Evolutionary conservation across 139 green algal genomes (phyloP), one percentile per base, ranked within the genome.

Genomic region (Closterium sp.): DNA sequence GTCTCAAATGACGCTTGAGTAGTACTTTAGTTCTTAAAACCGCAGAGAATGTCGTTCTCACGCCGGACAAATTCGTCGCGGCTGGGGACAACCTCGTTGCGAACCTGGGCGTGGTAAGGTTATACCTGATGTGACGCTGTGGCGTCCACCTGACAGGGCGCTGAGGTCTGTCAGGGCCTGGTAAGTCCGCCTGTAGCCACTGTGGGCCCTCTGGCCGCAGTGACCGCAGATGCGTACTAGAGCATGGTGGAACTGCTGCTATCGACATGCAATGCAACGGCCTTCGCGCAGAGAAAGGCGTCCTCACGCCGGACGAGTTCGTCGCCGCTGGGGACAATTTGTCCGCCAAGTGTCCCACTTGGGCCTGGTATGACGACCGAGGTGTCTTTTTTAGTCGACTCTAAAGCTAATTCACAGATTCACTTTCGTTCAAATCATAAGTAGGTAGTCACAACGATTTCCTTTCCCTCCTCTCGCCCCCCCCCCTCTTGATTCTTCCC

Each of bases 291-390:
- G n/a, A 85, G 3, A 92, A 86, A 38, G 94, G 94, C 30, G 92
- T 96, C 25, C 83, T 96, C 16, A 96, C 94, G 34, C 95, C 95
- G 6, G 94, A 95, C 19, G 95, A 96, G 69, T 96, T 96, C 94
- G 94, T 96, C 4, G 64, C 66, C 3, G 94, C 94, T 31, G 94
- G 94, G 0, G 94, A 96, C 89, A 90, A 92, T 19, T 84, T 96
- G 10, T 92, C 95, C 5, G 32, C 25, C 3, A 92, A 92, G 84
- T 96, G 94, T 64, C 94, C 43, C 43, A 66, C 9, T 10, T 66
- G 43, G 43, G 19, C 43, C 43, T 66, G 43, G 43, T 16, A 19
- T 76, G 55, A 19, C 55, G 55, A 3, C 25, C 25, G 55, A 76
- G 55, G 55, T 76, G 2, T 16, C 33, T n/a, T n/a, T n/a, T n/a